Conservation (phyloP, 2,329 filamentous ascomycete species). For the Chaetomium olivaceum region DNA sequence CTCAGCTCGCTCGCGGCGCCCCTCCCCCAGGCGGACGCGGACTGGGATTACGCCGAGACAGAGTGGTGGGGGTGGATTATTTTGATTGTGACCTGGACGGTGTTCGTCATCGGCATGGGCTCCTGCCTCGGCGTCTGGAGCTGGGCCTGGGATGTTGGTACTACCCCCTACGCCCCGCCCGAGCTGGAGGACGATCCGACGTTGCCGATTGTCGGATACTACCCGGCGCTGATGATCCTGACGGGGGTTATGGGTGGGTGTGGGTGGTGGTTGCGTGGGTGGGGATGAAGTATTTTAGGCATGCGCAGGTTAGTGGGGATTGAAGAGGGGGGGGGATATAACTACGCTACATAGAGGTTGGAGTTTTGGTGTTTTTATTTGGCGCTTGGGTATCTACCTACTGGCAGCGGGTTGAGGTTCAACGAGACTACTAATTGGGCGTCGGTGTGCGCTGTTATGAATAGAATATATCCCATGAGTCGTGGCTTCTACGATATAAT, state of each 20-base stretch:
- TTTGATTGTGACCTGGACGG: constrained; percentile 85
- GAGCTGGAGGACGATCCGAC: constrained; percentile 95
- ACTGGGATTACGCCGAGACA: constrained; percentile 91
- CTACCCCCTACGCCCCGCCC: constrained; percentile 91
- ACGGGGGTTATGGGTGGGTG: constrained; percentile 98
- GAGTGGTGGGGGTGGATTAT: constrained; percentile 99
- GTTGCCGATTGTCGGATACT: constrained; percentile 93
- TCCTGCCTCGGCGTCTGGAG: constrained; percentile 94
- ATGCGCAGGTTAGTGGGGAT: constrained; percentile 81
- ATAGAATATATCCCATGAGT: background rate
- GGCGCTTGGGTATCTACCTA: no score
- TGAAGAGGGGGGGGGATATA: constrained; percentile 38
- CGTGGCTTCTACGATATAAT: background rate
- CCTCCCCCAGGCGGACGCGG: constrained; percentile 50
- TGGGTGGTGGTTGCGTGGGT: constrained; percentile 98
- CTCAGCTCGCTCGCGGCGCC: constrained; percentile 50
- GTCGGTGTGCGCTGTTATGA: background rate
- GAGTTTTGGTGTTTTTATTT: background rate
- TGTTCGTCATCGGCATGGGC: constrained; percentile 96
- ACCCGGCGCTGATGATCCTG: constrained; percentile 88
- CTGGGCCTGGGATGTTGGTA: constrained; percentile 98
- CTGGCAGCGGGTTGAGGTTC: no score
- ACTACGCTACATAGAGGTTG: background rate
- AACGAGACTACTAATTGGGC: background rate
- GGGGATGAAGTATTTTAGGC: constrained; percentile 98